Evolutionary conservation across 805 yeast species (phyloP).

Genomic region (Metschnikowia kofuensis): DNA sequence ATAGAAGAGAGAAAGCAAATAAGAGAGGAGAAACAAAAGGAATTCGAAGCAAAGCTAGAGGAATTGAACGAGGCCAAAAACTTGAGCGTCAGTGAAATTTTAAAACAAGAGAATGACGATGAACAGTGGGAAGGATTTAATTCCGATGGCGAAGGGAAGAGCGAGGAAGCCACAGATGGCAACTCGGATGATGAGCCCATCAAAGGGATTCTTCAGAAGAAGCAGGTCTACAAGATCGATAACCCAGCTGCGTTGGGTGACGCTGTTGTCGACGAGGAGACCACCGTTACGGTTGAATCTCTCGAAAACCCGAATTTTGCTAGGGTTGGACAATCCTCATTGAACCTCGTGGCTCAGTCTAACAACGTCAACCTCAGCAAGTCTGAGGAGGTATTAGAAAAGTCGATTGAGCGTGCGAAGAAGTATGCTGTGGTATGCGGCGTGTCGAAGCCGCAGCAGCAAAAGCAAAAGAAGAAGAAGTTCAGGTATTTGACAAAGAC

Average conservation of each 20-base stretch:
- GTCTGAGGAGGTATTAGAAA: conserved; percentile 66
- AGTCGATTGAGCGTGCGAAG: conserved; percentile 75
- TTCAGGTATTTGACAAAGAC: conserved; percentile 81
- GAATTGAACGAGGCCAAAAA: conserved; percentile 49
- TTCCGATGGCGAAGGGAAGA: conserved; percentile 12
- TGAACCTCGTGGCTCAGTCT: conserved; percentile 50
- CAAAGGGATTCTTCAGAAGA: conserved; percentile 19
- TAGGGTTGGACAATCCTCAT: conserved; percentile 29
- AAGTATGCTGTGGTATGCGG: conserved; percentile 72
- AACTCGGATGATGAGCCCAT: conserved; percentile 12
- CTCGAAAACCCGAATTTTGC: conserved; percentile 44
- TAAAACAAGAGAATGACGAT: conserved; percentile 15
- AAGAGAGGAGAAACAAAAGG: conserved; percentile 68
- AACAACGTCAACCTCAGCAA: conserved; percentile 70
- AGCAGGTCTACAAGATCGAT: conserved; percentile 32
- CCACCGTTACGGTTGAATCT: conserved; percentile 57
- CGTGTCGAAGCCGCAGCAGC: conserved; percentile 38
- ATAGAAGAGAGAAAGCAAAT: conserved; percentile 72
- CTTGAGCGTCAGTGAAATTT: conserved; percentile 15
- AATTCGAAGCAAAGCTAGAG: conserved; percentile 60
- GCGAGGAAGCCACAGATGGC: background rate
- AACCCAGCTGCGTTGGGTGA: conserved; percentile 23
- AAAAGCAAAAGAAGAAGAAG: conserved; percentile 48
- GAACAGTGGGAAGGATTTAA: conserved; percentile 44
- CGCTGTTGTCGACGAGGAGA: conserved; percentile 44